Evolutionary conservation across 177 flowering plant genomes (phyloP).

Genomic region (Vitis hybrid): DNA sequence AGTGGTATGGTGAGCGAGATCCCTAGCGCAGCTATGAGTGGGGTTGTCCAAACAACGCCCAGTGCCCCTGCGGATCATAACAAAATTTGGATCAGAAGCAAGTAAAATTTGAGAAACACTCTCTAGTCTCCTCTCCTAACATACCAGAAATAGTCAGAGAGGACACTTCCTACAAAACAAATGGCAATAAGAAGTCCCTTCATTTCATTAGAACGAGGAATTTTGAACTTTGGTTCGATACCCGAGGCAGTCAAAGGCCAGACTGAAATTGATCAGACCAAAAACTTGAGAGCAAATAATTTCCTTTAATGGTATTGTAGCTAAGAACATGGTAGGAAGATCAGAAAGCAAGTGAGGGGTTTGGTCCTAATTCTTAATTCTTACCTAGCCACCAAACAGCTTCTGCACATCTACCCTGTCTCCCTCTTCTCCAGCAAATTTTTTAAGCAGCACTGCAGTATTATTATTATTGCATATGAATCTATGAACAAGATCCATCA

Average conservation of each 20-base stretch:
- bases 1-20: slow-evolving; percentile 23
- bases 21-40: slow-evolving; percentile 21
- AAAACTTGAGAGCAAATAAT: too few relatives aligned
- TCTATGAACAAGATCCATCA: too few relatives aligned
- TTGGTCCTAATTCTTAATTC: too few relatives aligned
- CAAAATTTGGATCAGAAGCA: background rate
- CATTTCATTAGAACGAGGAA: slow-evolving; percentile 16
- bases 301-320: too few relatives aligned
- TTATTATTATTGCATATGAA: background rate
- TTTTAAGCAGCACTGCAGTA: slow-evolving; percentile 13
- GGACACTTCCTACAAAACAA: slow-evolving; percentile 16
- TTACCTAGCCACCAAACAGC: background rate
- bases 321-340: too few relatives aligned
- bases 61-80: slow-evolving; percentile 17
- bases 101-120: background rate
- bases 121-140: background rate
- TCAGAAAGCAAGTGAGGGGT: too few relatives aligned
- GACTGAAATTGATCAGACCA: slow-evolving; percentile 6
- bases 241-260: slow-evolving; percentile 23
- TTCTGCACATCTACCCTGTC: slow-evolving; percentile 18
- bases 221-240: slow-evolving; percentile 16
- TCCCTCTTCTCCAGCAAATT: slow-evolving; percentile 10
- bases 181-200: slow-evolving; percentile 8
- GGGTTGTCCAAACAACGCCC: slow-evolving; percentile 29
- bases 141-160: slow-evolving; percentile 24